phyloP scores from a whole-genome alignment of 2,329 filamentous ascomycete species.

The Zymoseptoria crescenta region DNA sequence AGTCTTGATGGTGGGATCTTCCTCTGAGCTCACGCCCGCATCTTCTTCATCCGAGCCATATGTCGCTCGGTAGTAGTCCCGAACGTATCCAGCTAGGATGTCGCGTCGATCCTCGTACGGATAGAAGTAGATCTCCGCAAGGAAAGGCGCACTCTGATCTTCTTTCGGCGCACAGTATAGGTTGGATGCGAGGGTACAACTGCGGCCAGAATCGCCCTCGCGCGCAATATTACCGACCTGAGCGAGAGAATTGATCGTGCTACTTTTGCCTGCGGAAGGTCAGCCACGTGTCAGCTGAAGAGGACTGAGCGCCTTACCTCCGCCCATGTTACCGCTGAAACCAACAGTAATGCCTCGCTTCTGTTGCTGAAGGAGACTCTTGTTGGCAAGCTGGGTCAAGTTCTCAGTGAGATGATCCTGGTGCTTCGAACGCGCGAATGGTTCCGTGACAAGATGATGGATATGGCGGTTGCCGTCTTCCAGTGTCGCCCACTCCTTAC shows the following conservation, averaged over 20 bases:
- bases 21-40: not conserved
- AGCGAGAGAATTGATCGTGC: not conserved
- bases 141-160: slow-evolving; percentile 12
- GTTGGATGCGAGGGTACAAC: slow-evolving; percentile 7
- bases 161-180: slow-evolving; percentile 4
- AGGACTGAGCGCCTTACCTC: no score
- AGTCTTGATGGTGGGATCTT: not conserved
- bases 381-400: not conserved
- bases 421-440: not conserved
- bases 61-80: slow-evolving; percentile 7
- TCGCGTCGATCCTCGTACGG: slow-evolving; percentile 1
- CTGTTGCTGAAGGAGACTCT: not conserved
- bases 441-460: not conserved
- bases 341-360: not conserved
- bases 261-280: not conserved
- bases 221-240: not conserved
- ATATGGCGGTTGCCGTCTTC: not conserved
- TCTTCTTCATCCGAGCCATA: not conserved
- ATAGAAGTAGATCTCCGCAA: slow-evolving; percentile 15
- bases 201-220: not conserved
- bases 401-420: not conserved
- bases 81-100: slow-evolving; percentile 5
- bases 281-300: no score
- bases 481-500: not conserved
- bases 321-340: not conserved